phyloP scores from a whole-genome alignment of 768 basidiomycete species.

The Cantharellus anzutake region DNA sequence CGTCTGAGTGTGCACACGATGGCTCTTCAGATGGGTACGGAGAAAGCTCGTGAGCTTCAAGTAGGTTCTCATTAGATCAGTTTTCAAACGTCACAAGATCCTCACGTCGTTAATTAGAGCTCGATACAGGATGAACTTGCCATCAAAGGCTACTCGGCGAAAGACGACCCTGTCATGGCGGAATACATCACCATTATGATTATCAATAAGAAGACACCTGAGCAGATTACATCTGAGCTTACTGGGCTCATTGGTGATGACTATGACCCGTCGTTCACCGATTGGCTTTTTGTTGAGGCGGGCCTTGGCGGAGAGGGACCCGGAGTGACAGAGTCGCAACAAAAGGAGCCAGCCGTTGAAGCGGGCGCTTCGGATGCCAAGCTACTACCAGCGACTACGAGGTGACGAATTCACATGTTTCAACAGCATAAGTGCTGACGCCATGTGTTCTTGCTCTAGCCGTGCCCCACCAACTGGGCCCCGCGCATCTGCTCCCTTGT shows the following conservation, averaged over 20 bases:
- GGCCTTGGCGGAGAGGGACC: constrained; percentile 23
- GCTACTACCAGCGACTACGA: no score
- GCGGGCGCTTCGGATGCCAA: no score
- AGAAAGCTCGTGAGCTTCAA: constrained; percentile 11
- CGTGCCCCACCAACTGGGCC: constrained; percentile 18
- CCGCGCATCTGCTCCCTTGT: constrained; percentile 12
- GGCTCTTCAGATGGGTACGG: constrained; percentile 9
- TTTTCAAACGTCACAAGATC: background rate
- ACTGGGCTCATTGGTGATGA: constrained; percentile 76
- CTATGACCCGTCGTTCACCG: constrained; percentile 66
- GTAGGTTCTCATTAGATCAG: constrained; percentile 14
- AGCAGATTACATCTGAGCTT: constrained; percentile 73
- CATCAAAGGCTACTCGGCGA: constrained; percentile 8
- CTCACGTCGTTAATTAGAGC: constrained; percentile 1
- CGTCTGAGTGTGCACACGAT: background rate
- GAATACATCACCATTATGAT: constrained; percentile 93
- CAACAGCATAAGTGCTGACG: background rate
- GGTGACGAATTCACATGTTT: no score
- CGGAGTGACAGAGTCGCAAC: background rate
- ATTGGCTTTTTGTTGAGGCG: constrained; percentile 74
- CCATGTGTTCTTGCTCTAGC: background rate
- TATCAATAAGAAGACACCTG: constrained; percentile 72
- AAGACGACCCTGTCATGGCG: constrained; percentile 64
- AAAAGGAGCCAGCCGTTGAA: no score
- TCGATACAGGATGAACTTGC: constrained; percentile 12